Evolutionary conservation across 192 early-diverging fungal species (phyloP), one percentile per base, ranked within the genome.

Genomic region (Coemansia furcata): DNA sequence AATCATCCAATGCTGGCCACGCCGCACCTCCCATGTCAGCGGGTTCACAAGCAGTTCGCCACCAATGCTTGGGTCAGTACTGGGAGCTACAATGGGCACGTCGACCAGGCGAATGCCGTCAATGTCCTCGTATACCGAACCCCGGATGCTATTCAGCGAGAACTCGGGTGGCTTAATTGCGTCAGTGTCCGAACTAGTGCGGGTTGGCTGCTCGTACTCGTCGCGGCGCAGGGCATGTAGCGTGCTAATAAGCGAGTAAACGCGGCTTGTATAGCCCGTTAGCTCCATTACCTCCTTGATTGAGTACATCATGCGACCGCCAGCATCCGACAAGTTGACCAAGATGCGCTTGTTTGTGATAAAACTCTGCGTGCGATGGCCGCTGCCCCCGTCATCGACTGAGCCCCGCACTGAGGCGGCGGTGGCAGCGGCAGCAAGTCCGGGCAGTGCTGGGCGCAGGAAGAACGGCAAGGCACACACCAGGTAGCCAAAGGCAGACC

Each of bases 291-390:
- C 68, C 77, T 95, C 94, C 80, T 96, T 96, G 84, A 93, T 94
- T 33, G 94, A 92, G 76, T 95, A 95, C 93, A 98, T 98, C 85
- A 97, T 89, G 67, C 96, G 90, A 30, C 96, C 96, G 77, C 92
- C 92, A 23, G 96, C 96, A 73, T 98, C 96, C 6, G 94, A 90
- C 38, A 94, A 77, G 23, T 90, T 91, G 68, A 98, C 84, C 86
- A 98, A 85, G 55, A 95, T 86, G 66, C 95, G 86, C 76, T 94
- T 94, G 86, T 95, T 98, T 19, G 95, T 96, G 52, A 98, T 89
- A 36, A 96, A 95, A 9, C 89, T 85, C 72, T 92, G 90, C 21
- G 94, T 96, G 17, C 92, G 88, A 39, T 78, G 40, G 7, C 68
- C 77, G 39, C 62, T 49, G 57, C 76, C 62, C 26, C 63, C 62